Evolutionary conservation across 805 yeast genomes (phyloP), one percentile per base, ranked within the genome.

Genomic region (Sugiyamaella boreocaroliniensis): DNA sequence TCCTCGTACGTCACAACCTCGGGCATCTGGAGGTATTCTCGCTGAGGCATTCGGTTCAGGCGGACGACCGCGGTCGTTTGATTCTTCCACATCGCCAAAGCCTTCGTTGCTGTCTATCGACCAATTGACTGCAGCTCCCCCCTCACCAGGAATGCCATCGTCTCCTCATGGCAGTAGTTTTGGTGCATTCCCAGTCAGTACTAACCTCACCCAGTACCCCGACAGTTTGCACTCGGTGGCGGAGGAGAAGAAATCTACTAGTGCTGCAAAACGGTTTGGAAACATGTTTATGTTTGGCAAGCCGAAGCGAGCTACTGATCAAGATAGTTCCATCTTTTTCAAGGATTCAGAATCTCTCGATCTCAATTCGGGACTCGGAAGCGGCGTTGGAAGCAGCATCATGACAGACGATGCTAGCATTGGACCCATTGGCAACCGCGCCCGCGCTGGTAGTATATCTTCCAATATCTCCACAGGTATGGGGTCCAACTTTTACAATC

Each of bases 371-470:
- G 26, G 40, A 5, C 47, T 45, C 16, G 43, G 43, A 2, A 16
- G 22, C 22, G 43, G 43, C 10, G 22, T 19, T 16, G 37, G 37
- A 11, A 44, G 34, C 22, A 29, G 34, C 22, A 29, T 20, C 18
- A 20, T 18, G 29, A 14, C 42, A 14, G 43, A 15, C 32, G 29
- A 20, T 19, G 41, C 32, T 5, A 54, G 53, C 22, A 44, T 49
- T 19, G 57, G 50, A 1, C 55, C 58, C 8, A 55, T 56, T 43
- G 58, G 58, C 10, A 45, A 56, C 5, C 47, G 56, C 16, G 50
- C 58, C 3, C 43, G 64, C 18, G 53, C 60, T 12, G 61, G 60
- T 10, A 59, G 63, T 43, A 53, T 50, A 40, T 48, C 52, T 29
- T 50, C 53, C 14, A 40, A 40, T 20, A 40, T 47, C 32, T 29